Conservation (phyloP, 2,329 filamentous ascomycete genomes). For the Tolypocladium paradoxum region DNA sequence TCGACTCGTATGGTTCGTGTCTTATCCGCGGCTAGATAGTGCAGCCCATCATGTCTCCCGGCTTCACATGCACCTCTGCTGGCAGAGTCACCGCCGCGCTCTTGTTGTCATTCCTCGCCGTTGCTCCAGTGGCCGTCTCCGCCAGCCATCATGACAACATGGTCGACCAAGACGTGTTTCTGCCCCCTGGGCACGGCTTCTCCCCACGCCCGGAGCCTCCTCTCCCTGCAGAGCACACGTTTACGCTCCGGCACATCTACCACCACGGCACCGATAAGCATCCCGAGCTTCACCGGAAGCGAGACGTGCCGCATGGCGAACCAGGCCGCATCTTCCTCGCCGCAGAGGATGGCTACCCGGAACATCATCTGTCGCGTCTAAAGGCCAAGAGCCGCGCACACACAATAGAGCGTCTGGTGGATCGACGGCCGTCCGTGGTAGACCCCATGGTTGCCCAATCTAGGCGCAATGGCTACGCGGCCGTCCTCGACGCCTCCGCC, state of each 20-base stretch:
- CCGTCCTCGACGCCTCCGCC: constrained; percentile 57
- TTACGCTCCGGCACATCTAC: constrained; percentile 77
- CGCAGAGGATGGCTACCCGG: constrained; percentile 44
- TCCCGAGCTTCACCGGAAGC: constrained; percentile 64
- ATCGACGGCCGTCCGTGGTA: constrained; percentile 65
- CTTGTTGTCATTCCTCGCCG: constrained; percentile 56
- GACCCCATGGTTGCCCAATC: constrained; percentile 69
- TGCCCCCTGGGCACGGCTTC: constrained; percentile 28
- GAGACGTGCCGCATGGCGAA: constrained; percentile 54
- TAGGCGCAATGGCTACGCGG: constrained; percentile 55
- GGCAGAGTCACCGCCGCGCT: constrained; percentile 52
- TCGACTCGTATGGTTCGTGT: background rate
- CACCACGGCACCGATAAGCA: constrained; percentile 79
- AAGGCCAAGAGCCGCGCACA: constrained; percentile 52
- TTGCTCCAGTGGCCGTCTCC: constrained; percentile 33
- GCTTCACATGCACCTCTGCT: constrained; percentile 38
- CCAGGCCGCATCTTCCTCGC: constrained; percentile 44
- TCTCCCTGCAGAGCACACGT: constrained; percentile 42
- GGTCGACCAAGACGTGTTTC: constrained; percentile 29
- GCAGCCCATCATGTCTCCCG: constrained; percentile 6
- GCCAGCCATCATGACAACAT: constrained; percentile 20
- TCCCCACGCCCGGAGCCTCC: constrained; percentile 32
- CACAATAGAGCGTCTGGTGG: constrained; percentile 69
- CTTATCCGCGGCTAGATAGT: background rate
- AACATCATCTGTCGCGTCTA: constrained; percentile 41